These are phyloP conservation scores for Wickerhamiella australiensis DNA, from an alignment of 805 yeast species.

Conservation along the genomic window DNA sequence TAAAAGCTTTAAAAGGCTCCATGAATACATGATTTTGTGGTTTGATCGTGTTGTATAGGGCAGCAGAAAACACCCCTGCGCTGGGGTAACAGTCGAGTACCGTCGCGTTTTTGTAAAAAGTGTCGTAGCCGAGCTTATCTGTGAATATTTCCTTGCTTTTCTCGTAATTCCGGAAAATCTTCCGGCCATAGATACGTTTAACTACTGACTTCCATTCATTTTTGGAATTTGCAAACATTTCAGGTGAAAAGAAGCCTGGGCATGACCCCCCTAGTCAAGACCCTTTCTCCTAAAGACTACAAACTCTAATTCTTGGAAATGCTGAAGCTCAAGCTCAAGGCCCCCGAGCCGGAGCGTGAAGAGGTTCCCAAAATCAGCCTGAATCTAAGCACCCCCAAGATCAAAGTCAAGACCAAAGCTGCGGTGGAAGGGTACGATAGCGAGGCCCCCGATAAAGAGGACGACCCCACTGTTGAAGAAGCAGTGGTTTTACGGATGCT, in stretches of 20 bases:
- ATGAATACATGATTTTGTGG: constrained; percentile 56
- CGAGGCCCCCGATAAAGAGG: constrained; percentile 92
- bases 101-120: constrained; percentile 27
- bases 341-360: constrained; percentile 10
- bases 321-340: constrained; percentile 24
- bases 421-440: constrained; percentile 96
- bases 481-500: constrained; percentile 67
- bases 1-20: constrained; percentile 37
- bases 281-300: not conserved
- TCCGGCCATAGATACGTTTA: constrained; percentile 22
- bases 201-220: constrained; percentile 20
- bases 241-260: not conserved
- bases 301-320: constrained; percentile 13
- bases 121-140: constrained; percentile 36
- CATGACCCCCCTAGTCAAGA: not conserved
- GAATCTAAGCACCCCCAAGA: constrained; percentile 30
- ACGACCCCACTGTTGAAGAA: constrained; percentile 84
- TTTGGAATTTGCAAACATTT: constrained; percentile 18
- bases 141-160: constrained; percentile 30
- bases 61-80: constrained; percentile 46
- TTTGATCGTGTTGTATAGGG: constrained; percentile 44
- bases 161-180: constrained; percentile 23
- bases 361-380: constrained; percentile 14
- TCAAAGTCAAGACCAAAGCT: constrained; percentile 49
- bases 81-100: constrained; percentile 29